Evolutionary conservation across 1,284 basidiomycete genomes (phyloP), one percentile per base, ranked within the genome.

Genomic region (Pseudomicrostroma phylloplanum): DNA sequence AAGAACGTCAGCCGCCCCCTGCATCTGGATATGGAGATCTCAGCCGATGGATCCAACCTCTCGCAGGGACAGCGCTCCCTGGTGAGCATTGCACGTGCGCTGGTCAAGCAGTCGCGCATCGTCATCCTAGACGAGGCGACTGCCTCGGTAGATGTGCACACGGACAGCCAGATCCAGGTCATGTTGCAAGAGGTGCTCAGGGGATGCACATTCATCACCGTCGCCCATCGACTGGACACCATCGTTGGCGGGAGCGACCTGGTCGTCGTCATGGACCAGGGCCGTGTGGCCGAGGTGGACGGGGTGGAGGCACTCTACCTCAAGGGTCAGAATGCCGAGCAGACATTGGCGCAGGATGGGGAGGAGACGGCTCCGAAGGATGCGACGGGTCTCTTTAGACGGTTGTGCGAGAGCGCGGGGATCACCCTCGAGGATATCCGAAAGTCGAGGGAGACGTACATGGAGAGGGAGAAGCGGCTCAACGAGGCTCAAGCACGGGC

Each of bases 31-130:
- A 88, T 85, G 40, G 80, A 85, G 1, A 86, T 96, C 63, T 90
- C 92, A 66, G 88, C 89, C 64, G 92, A 94, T 76, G 92, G 92
- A 26, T 82, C 82, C 23, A 96, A 94, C 54, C 87, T 26, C 86
- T 87, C 46, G 70, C 78, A 78, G 12, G 80, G 80, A 3, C 77
- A 91, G 84, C 84, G 89, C 9, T 89, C 87, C 1, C 81, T 92
- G 19, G 88, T 92, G 8, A 89, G 88, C 0, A 82, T 92, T 43
- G 90, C 90, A 7, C 83, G 90, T 25, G 90, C 90, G 0, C 79
- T 92, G 26, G 62, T 70, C 15, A 61, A 61, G 39, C 56, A 62
- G 25, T 55, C 61, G 17, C 25, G 60, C 26, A 66, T 69, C 41
- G 59, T 68, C 15, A 56, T 70, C 19, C 46, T 70, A 11, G 68